Conservation (phyloP, 306 rosid genomes). For the Medicago arabica region DNA sequence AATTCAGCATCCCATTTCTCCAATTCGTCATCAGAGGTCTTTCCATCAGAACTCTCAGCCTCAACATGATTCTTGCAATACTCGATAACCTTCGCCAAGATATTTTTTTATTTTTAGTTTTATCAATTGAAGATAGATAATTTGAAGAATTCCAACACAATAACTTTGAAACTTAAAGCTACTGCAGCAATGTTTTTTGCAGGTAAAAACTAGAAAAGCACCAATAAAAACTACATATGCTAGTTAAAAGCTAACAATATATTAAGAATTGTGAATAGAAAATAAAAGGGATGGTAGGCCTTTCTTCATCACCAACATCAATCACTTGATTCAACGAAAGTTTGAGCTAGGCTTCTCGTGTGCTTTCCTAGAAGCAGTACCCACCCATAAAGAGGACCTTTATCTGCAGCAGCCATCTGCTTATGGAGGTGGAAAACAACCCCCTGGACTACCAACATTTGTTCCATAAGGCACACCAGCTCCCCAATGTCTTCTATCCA, state of each 20-base stretch:
- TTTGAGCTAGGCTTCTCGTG: too few relatives aligned
- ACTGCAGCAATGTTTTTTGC: conserved; percentile 41
- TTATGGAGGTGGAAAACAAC: too few relatives aligned
- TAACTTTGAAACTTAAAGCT: conserved; percentile 39
- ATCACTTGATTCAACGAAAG: too few relatives aligned
- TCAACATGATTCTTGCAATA: background rate
- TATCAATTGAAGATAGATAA: conserved; percentile 36
- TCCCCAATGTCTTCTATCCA: too few relatives aligned
- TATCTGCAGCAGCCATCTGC: too few relatives aligned
- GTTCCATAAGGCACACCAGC: too few relatives aligned
- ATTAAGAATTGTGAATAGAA: conserved; percentile 31
- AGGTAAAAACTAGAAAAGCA: conserved; percentile 36
- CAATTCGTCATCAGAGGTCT: too few relatives aligned
- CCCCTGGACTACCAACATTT: too few relatives aligned
- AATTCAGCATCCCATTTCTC: background rate
- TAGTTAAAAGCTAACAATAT: conserved; percentile 52
- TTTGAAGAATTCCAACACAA: conserved; percentile 31
- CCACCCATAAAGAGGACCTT: too few relatives aligned
- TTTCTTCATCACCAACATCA: too few relatives aligned
- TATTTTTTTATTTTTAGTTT: background rate
- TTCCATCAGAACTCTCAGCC: background rate
- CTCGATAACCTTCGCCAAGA: background rate
- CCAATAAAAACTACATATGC: conserved; percentile 51
- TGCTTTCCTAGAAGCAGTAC: too few relatives aligned
- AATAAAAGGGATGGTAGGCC: too few relatives aligned